These are phyloP conservation scores for Symbiodinium pilosum DNA, from an alignment of 73 alveolate species.

Conservation along the genomic window DNA sequence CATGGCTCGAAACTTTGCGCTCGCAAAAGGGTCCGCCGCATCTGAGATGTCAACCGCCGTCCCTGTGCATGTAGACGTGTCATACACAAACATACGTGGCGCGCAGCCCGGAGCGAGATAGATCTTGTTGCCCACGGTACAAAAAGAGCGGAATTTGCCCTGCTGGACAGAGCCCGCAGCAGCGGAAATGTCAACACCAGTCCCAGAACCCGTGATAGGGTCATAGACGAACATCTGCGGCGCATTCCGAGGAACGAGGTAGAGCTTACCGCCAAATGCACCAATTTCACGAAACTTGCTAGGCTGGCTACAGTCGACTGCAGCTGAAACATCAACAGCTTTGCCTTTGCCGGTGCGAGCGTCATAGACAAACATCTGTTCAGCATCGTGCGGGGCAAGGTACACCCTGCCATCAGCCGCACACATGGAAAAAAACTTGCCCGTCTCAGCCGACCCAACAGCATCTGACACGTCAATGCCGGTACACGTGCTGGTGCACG, in stretches of 20 bases:
- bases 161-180: neutral
- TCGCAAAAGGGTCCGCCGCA: neutral
- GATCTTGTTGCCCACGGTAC: neutral
- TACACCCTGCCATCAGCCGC: neutral
- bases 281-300: neutral
- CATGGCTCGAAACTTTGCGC: neutral
- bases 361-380: neutral
- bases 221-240: neutral
- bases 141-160: neutral
- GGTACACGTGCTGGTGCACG: neutral
- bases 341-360: neutral
- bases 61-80: neutral
- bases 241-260: neutral
- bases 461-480: conserved; percentile 16
- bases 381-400: neutral
- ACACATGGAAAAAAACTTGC: neutral
- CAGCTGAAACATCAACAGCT: neutral
- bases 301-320: neutral
- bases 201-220: neutral
- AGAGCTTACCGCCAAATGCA: neutral
- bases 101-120: conserved; percentile 9
- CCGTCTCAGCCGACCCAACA: neutral
- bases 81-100: neutral
- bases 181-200: neutral
- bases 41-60: conserved; percentile 3